These are phyloP conservation scores for Yamadazyma membranifaciens DNA, from an alignment of 1,139 yeast species.

Conservation along the genomic window DNA sequence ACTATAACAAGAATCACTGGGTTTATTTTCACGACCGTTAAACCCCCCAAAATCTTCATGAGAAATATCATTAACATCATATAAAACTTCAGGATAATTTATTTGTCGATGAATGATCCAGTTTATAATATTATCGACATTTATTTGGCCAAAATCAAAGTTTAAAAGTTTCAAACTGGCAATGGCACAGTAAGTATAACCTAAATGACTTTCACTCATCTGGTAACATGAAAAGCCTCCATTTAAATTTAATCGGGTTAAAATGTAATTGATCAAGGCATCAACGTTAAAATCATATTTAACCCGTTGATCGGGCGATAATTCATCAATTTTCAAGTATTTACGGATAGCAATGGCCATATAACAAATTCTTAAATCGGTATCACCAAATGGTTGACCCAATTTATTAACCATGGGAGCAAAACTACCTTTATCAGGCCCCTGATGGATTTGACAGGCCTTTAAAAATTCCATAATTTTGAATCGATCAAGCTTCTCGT, in stretches of 20 bases:
- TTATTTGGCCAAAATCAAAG: conserved; percentile 10
- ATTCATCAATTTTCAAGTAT: conserved; percentile 45
- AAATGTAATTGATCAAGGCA: conserved; percentile 39
- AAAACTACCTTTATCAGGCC: conserved; percentile 56
- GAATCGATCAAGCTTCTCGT: conserved; percentile 36
- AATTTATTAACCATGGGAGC: conserved; percentile 29
- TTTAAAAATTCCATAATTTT: conserved; percentile 50
- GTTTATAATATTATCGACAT: conserved; percentile 33
- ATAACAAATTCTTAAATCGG: conserved; percentile 73
- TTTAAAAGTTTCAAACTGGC: conserved; percentile 54
- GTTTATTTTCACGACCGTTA: conserved; percentile 84
- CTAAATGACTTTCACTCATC: conserved; percentile 76
- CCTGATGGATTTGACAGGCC: conserved; percentile 55
- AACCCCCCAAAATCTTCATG: conserved; percentile 69
- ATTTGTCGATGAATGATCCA: conserved; percentile 73
- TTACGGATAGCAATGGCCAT: conserved; percentile 66
- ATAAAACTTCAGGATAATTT: conserved; percentile 27
- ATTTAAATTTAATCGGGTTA: conserved; percentile 44
- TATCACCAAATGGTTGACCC: conserved; percentile 53
- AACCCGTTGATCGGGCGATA: conserved; percentile 15
- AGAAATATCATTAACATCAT: conserved; percentile 29
- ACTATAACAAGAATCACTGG: conserved; percentile 86
- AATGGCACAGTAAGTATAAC: conserved; percentile 83
- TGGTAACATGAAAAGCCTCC: conserved; percentile 60
- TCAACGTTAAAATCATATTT: conserved; percentile 43